Base-by-base conservation (phyloP, 2,329 filamentous ascomycete genomes). In the Xylariaceae sp. region DNA sequence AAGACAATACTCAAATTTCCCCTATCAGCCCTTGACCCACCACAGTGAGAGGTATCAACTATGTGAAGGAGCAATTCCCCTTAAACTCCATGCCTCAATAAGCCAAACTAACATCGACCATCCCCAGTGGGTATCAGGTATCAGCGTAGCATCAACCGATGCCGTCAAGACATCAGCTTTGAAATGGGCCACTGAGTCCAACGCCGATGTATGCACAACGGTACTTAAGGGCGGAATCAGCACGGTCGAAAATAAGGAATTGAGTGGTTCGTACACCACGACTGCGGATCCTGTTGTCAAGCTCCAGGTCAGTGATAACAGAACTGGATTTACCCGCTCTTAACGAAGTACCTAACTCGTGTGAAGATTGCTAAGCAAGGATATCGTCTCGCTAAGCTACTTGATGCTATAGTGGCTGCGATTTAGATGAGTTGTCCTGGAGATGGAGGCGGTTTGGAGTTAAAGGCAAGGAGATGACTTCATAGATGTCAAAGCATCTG, bases 131-230 rank as follows among this genome's bases (percentile, higher is more conserved):
- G 59, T 69, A 19, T 48, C 54, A 4, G 69, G 66, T 9, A 59
- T 71, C 19, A 61, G 66, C 57, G 54, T 71, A 6, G 54, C 45
- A 5, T 62, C 67, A 30, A 56, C 63, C 3, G 60, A 67, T 31
- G 52, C 50, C 44, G 44, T 44, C 3, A 45, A 52, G n/a, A 43
- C 54, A 31, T 66, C 66, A 11, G 70, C 68, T 5, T 58, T 68
- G 5, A 53, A 58, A 43, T 74, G 71, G 72, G 72, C 72, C 0
- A 58, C 60, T 7, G 71, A 75, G 49, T 65, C 67, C 45, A 75
- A 75, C 51, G 65, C 68, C 4, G 63, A 67, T 27, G 71, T 75
- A 12, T 75, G 72, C 67, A 60, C 67, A n/a, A 68, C 68, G 3
- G 72, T 75, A 12, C 65, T 74, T 52, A 62, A 62, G 44, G 59